Conservation (phyloP, 2,329 filamentous ascomycete species). For the Leptosphaerulina australis region DNA sequence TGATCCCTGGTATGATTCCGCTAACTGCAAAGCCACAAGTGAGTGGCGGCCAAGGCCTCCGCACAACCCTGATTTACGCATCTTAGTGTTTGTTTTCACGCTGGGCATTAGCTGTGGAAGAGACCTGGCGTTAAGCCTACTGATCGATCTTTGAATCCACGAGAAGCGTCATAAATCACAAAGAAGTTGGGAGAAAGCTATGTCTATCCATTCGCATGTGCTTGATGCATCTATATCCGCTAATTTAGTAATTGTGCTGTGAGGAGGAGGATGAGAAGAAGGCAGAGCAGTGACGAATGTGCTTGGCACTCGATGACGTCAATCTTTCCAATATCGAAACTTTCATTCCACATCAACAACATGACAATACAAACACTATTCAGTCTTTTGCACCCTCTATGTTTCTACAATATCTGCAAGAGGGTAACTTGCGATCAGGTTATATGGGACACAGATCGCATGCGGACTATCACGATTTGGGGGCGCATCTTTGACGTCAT, state of each 20-base stretch:
- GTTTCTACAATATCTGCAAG: neutral
- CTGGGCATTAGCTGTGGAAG: neutral
- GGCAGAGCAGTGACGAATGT: neutral
- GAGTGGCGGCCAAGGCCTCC: constrained; percentile 15
- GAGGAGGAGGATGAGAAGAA: no score
- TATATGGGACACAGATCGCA: neutral
- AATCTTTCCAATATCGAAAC: neutral
- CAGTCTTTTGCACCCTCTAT: neutral
- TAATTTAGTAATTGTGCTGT: no score
- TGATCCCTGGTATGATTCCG: constrained; percentile 1
- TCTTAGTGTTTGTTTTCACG: neutral
- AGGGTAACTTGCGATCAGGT: neutral
- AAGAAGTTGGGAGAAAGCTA: no score
- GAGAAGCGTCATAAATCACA: no score
- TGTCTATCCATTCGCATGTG: no score
- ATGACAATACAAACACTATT: neutral
- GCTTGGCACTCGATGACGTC: constrained; percentile 9
- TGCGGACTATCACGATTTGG: neutral
- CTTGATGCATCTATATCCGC: no score
- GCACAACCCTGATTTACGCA: neutral
- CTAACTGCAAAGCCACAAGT: constrained; percentile 2
- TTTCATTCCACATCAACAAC: neutral
- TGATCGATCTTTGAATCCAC: no score
- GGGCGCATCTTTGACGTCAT: constrained; percentile 12
- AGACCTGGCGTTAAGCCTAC: no score